A percentile compares a stretch with the other conserved stretches of the same genome.
These are phyloP conservation scores for Trichocomaceae sp. DNA, from an alignment of 2,329 filamentous ascomycete species.

Conservation along the genomic window DNA sequence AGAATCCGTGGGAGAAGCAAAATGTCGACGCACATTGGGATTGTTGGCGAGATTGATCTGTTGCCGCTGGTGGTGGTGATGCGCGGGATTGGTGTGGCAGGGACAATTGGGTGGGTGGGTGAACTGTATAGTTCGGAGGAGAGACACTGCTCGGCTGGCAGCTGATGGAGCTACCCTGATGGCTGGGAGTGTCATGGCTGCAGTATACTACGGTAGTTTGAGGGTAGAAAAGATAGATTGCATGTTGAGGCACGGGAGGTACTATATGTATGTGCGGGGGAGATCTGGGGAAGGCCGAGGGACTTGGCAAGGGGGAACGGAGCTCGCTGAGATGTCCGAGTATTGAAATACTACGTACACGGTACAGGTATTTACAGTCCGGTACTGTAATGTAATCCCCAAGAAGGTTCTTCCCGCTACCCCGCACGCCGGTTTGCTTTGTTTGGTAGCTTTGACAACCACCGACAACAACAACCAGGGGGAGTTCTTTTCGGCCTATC, in stretches of 20 bases:
- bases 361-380: background rate
- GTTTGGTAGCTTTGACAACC: background rate
- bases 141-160: conserved; percentile 46
- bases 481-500: background rate
- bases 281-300: background rate
- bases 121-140: conserved; percentile 84
- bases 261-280: background rate
- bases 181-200: conserved; percentile 33
- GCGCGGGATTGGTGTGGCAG: conserved; percentile 81
- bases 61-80: conserved; percentile 54
- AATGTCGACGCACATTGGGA: conserved; percentile 52
- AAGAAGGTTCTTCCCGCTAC: background rate
- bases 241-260: background rate
- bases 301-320: background rate
- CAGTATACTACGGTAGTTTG: background rate
- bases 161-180: conserved; percentile 42
- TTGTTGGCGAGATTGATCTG: conserved; percentile 48
- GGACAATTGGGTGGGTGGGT: conserved; percentile 82
- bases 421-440: background rate
- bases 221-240: background rate
- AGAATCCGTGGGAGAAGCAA: conserved; percentile 71
- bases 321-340: conserved; percentile 5
- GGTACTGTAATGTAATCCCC: background rate
- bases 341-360: no score
- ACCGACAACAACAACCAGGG: background rate